These are phyloP conservation scores for Penicillium verhagenii DNA, from an alignment of 495 filamentous ascomycete genomes.

Conservation along the genomic window DNA sequence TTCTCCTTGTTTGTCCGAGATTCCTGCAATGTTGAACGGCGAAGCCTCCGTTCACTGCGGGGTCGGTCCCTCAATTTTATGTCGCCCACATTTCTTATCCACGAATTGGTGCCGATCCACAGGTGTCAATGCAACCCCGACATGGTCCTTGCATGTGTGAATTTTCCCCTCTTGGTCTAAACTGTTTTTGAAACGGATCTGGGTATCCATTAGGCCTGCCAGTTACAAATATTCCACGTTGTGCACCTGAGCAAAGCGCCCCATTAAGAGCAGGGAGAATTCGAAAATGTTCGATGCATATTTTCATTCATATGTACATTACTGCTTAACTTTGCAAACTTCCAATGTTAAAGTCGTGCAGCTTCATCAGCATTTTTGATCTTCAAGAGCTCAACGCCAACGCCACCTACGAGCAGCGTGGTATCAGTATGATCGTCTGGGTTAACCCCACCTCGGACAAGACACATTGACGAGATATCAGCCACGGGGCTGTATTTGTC, in stretches of 20 bases:
- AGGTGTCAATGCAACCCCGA: neutral
- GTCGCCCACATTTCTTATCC: neutral
- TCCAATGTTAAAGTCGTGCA: too few relatives aligned
- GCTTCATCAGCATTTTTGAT: slow-evolving; percentile 16
- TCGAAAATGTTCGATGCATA: too few relatives aligned
- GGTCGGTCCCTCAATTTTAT: neutral
- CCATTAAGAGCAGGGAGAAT: too few relatives aligned
- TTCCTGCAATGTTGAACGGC: neutral
- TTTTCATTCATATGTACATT: slow-evolving; percentile 11
- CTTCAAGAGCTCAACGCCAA: slow-evolving; percentile 53
- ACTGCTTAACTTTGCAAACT: too few relatives aligned
- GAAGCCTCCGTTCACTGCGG: slow-evolving; percentile 1
- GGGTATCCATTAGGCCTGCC: neutral
- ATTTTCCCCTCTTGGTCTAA: neutral
- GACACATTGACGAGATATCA: slow-evolving; percentile 54
- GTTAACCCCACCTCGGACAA: slow-evolving; percentile 22
- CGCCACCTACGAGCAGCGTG: slow-evolving; percentile 51
- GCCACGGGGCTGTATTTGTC: slow-evolving; percentile 64
- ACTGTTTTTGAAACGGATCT: neutral
- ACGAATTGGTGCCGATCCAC: neutral
- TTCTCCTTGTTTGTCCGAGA: neutral
- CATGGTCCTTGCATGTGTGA: neutral
- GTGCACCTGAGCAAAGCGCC: too few relatives aligned
- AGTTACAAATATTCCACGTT: neutral
- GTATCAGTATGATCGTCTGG: neutral